Conservation (phyloP, 1,139 yeast genomes). For the Candida albicans region DNA sequence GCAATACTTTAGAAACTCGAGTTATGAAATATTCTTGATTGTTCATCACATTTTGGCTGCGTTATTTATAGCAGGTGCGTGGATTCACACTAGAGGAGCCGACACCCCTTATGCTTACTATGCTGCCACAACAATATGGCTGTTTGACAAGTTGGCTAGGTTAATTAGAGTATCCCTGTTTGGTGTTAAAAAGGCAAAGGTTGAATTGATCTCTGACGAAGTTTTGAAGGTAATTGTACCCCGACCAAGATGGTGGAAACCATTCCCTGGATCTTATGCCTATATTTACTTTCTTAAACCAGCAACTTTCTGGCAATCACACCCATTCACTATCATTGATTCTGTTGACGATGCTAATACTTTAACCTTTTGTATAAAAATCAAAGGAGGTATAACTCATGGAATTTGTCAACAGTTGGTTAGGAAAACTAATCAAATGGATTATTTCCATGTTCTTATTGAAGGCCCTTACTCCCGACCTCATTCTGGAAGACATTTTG, state of each 20-base stretch:
- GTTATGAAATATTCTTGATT: constrained; percentile 59
- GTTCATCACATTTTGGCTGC: constrained; percentile 54
- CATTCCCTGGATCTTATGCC: constrained; percentile 50
- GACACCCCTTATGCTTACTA: constrained; percentile 15
- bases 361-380: constrained; percentile 42
- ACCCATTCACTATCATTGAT: constrained; percentile 60
- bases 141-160: constrained; percentile 27
- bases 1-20: constrained; percentile 41
- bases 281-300: constrained; percentile 51
- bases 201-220: constrained; percentile 14
- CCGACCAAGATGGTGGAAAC: constrained; percentile 18
- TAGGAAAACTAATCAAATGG: constrained; percentile 3
- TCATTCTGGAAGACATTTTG: constrained; percentile 20
- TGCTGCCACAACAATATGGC: constrained; percentile 29
- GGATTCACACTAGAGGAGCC: constrained; percentile 45
- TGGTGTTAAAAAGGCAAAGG: constrained; percentile 27
- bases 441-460: constrained; percentile 22
- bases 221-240: constrained; percentile 16
- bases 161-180: constrained; percentile 22
- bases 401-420: constrained; percentile 26
- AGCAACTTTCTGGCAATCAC: constrained; percentile 62
- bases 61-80: constrained; percentile 51
- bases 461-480: constrained; percentile 32
- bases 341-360: constrained; percentile 32
- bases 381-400: constrained; percentile 47